Evolutionary conservation across 768 basidiomycete species (phyloP).

Genomic region (Pisolithus tinctorius): DNA sequence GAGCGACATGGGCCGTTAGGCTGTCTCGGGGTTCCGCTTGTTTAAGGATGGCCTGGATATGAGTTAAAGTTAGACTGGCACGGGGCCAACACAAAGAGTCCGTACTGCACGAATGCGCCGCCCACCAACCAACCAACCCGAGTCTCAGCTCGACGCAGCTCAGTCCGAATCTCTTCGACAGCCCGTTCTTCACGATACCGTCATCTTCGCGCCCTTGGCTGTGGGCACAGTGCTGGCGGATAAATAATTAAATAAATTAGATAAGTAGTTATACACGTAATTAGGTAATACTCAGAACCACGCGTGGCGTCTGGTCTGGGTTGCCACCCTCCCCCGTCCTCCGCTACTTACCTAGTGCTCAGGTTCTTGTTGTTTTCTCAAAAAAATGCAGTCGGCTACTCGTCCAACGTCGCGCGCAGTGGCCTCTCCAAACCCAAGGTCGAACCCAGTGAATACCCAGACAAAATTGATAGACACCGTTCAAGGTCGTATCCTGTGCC

Average conservation of each 20-base stretch:
- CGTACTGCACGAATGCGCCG: background rate
- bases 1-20: slow-evolving; percentile 1
- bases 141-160: no score
- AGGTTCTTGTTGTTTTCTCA: slow-evolving; percentile 1
- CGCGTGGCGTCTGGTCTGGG: background rate
- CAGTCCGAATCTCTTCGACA: background rate
- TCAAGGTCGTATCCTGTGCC: slow-evolving; percentile 87
- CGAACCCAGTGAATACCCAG: slow-evolving; percentile 59
- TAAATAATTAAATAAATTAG: background rate
- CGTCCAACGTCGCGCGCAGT: slow-evolving; percentile 55
- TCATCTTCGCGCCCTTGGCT: background rate
- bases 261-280: background rate
- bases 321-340: background rate
- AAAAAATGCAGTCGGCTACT: slow-evolving; percentile 48
- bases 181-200: background rate
- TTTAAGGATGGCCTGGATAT: background rate
- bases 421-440: slow-evolving; percentile 47
- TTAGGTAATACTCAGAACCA: slow-evolving; percentile 17
- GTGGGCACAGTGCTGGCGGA: background rate
- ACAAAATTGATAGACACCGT: slow-evolving; percentile 72
- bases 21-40: background rate
- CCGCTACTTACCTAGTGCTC: background rate
- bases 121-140: background rate
- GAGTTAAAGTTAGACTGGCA: background rate
- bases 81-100: background rate